These are phyloP conservation scores for Geotrichum aggregatum DNA, from an alignment of 1,139 yeast species.

Conservation along the genomic window DNA sequence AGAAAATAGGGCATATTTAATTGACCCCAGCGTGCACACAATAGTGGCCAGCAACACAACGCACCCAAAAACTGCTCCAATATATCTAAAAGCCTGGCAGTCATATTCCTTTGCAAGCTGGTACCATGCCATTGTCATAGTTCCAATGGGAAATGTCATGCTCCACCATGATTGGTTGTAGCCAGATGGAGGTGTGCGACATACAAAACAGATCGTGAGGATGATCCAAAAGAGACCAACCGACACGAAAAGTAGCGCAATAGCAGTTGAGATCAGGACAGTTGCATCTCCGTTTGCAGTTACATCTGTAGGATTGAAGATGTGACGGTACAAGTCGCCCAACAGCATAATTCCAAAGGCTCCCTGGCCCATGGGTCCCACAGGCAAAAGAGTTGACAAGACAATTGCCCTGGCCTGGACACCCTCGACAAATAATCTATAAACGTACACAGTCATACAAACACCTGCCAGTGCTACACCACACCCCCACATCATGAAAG, in stretches of 20 bases:
- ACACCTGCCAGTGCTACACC: conserved; percentile 61
- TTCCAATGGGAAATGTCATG: conserved; percentile 85
- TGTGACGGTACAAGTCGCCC: conserved; percentile 39
- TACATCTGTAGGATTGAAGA: conserved; percentile 19
- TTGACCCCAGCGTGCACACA: conserved; percentile 40
- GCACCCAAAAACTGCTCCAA: conserved; percentile 60
- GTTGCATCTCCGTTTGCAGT: background rate
- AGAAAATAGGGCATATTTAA: conserved; percentile 31
- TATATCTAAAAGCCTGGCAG: conserved; percentile 52
- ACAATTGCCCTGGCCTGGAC: conserved; percentile 51
- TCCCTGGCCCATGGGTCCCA: conserved; percentile 80
- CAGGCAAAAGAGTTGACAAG: conserved; percentile 56
- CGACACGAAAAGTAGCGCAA: conserved; percentile 51
- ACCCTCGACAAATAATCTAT: conserved; percentile 55
- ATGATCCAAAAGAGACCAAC: conserved; percentile 63
- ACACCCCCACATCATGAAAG: conserved; percentile 61
- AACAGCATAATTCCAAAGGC: conserved; percentile 60
- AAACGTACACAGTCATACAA: conserved; percentile 53
- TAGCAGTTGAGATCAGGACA: conserved; percentile 22
- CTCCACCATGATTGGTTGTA: conserved; percentile 76
- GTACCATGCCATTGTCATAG: conserved; percentile 62
- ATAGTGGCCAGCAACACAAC: conserved; percentile 42
- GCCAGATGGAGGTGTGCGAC: conserved; percentile 37
- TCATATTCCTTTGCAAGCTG: conserved; percentile 48
- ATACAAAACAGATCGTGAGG: conserved; percentile 42